Conservation (phyloP, 192 early-diverging fungal species). For the Backusella morwellensis region DNA sequence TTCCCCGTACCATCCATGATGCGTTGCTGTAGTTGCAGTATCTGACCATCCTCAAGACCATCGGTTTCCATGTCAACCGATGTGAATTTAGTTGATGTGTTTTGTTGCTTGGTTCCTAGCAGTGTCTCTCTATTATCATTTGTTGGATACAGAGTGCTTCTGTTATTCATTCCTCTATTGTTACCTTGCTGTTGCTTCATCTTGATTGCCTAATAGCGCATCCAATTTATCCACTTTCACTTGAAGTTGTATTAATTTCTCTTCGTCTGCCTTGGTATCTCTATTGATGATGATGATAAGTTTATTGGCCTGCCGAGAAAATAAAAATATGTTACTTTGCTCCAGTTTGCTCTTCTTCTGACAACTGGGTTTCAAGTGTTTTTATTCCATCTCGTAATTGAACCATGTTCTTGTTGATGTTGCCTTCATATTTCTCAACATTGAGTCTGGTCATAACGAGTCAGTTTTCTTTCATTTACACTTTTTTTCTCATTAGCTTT, state of each 20-base stretch:
- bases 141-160: no score
- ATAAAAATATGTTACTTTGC: constrained; percentile 41
- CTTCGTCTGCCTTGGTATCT: constrained; percentile 54
- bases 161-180: constrained; percentile 10
- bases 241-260: constrained; percentile 59
- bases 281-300: constrained; percentile 40
- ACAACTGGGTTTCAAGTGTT: constrained; percentile 52
- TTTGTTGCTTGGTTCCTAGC: neutral
- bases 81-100: neutral
- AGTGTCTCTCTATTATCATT: neutral
- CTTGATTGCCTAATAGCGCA: constrained; percentile 41
- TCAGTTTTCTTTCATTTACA: neutral
- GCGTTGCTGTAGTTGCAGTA: constrained; percentile 62
- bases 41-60: constrained; percentile 45
- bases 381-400: constrained; percentile 51
- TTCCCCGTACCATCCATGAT: constrained; percentile 55
- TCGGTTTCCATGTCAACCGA: constrained; percentile 37
- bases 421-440: constrained; percentile 48
- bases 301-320: constrained; percentile 27
- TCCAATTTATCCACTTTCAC: constrained; percentile 62
- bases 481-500: neutral
- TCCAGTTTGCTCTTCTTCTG: constrained; percentile 52
- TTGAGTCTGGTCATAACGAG: constrained; percentile 35
- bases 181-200: constrained; percentile 44
- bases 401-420: constrained; percentile 51